Evolutionary conservation across 2,329 filamentous ascomycete species (phyloP), one percentile per base, ranked within the genome.

Genomic region (Xylaria sp.): DNA sequence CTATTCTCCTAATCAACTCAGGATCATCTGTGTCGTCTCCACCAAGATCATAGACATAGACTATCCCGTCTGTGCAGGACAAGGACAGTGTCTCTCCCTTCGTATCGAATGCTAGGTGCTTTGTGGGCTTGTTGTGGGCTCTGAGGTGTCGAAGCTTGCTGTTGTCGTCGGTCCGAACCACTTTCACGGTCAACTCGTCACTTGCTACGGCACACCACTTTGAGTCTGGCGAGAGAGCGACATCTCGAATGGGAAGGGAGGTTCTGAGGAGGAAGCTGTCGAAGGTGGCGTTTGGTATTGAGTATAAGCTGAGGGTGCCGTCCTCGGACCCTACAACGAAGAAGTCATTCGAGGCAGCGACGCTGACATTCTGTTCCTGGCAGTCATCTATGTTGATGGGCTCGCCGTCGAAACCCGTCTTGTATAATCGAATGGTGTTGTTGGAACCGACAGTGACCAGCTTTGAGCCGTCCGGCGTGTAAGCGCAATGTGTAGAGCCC

Each of bases 161-260:
- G 79, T 91, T 94, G 77, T 98, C 93, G 56, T 90, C 85, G 38
- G 91, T 92, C 75, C 92, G 92, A 70, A 99, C 93, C 26, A 99
- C 83, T 79, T 97, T 97, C 73, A 98, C 93, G 1, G 91, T 92
- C 67, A 97, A 84, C 80, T 99, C 96, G 79, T 98, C 97, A 84
- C 94, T 97, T n/a, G 94, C 94, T 31, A 98, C 93, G 36, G 96
- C 96, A 72, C 91, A 93, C 94, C 94, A 98, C 75, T 92, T 88
- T 0, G 88, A 87, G 78, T 98, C 92, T 1, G 89, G 87, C 2
- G 93, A 94, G 15, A 99, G 83, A 4, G 93, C 90, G 62, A 99
- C 85, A 79, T 97, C 94, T 76, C 96, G 89, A 38, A 97, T 89
- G 0, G 96, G 93, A 2, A 97, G 83, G n/a, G 93, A 90, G 66